Conservation (phyloP, 2,329 filamentous ascomycete species). For the Aquanectria penicillioides region DNA sequence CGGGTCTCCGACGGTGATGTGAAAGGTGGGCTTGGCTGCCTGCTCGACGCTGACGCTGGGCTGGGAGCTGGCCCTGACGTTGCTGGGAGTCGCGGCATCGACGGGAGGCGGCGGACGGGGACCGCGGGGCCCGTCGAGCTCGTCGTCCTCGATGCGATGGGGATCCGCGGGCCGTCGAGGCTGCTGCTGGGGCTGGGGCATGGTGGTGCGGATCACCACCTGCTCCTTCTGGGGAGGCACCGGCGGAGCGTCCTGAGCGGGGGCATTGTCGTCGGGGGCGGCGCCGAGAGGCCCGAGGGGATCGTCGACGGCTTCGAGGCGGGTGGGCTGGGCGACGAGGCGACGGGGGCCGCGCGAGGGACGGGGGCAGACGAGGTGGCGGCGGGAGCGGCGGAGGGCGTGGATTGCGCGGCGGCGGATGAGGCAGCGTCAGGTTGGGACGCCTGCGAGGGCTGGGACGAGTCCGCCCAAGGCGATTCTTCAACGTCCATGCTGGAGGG, state of each 20-base stretch:
- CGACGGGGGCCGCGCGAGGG: slow-evolving; percentile 65
- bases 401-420: slow-evolving; percentile 43
- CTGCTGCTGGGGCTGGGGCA: slow-evolving; percentile 56
- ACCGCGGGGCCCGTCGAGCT: slow-evolving; percentile 62
- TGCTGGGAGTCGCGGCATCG: slow-evolving; percentile 64
- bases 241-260: slow-evolving; percentile 66
- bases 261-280: slow-evolving; percentile 58
- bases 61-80: slow-evolving; percentile 62
- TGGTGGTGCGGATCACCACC: slow-evolving; percentile 67
- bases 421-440: slow-evolving; percentile 39
- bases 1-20: slow-evolving; percentile 93
- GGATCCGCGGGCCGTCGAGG: slow-evolving; percentile 62
- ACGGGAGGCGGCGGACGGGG: slow-evolving; percentile 75
- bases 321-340: slow-evolving; percentile 79
- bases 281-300: slow-evolving; percentile 82
- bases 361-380: slow-evolving; percentile 49
- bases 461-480: slow-evolving; percentile 64
- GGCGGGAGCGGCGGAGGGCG: slow-evolving; percentile 39
- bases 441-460: slow-evolving; percentile 38
- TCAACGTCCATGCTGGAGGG: slow-evolving; percentile 65
- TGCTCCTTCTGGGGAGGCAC: slow-evolving; percentile 75
- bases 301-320: slow-evolving; percentile 80
- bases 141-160: slow-evolving; percentile 77
- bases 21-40: slow-evolving; percentile 90
- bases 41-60: slow-evolving; percentile 93